A percentile compares a stretch with the other conserved stretches of the same genome.
phyloP scores from a whole-genome alignment of 306 rosid species.

The Ceratonia siliqua region DNA sequence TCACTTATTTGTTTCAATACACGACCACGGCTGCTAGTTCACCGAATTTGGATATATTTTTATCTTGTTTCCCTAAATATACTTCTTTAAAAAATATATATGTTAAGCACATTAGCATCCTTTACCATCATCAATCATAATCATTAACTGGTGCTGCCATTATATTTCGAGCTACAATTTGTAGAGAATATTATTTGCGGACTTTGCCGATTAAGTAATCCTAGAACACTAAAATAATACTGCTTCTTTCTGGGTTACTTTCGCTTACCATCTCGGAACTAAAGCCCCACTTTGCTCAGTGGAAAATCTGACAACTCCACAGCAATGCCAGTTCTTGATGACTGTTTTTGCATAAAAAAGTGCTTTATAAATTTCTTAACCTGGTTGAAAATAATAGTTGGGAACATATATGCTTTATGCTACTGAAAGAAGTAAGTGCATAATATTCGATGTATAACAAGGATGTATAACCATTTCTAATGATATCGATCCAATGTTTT shows the following conservation, averaged over 20 bases:
- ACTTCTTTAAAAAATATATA: neutral
- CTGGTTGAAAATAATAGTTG: neutral
- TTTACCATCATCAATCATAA: neutral
- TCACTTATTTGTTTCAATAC: neutral
- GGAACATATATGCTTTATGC: neutral
- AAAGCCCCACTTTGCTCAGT: neutral
- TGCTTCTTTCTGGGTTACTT: too few relatives aligned
- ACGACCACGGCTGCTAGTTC: neutral
- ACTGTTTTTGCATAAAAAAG: slow-evolving; percentile 7
- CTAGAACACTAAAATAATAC: too few relatives aligned
- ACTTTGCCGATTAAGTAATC: too few relatives aligned
- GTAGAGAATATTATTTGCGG: neutral
- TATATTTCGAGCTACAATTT: neutral
- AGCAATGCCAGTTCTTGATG: neutral
- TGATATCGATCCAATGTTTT: neutral
- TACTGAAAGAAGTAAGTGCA: neutral
- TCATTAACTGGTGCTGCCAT: neutral
- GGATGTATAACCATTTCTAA: neutral
- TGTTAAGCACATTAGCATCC: neutral
- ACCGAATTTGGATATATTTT: neutral
- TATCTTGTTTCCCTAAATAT: neutral
- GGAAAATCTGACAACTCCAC: slow-evolving; percentile 4
- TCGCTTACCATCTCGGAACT: neutral
- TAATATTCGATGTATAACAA: neutral
- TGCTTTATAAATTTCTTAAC: slow-evolving; percentile 5